Conservation (phyloP, 208 protist genomes). For the Borovskyia barvae region DNA sequence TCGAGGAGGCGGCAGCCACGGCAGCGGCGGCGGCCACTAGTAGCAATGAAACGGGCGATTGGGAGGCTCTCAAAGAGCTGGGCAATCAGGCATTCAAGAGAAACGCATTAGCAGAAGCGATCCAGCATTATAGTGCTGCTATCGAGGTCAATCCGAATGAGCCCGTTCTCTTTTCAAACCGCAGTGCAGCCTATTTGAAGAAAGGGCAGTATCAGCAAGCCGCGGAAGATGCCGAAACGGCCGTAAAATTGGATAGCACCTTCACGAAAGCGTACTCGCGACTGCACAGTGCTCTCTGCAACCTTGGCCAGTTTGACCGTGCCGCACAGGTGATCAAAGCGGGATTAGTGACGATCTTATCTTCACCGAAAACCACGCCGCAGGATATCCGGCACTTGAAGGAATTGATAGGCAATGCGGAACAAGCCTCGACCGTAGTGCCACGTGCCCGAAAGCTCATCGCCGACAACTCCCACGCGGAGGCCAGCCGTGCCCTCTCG, state of each 20-base stretch:
- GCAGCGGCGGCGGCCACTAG: neutral
- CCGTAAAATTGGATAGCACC: slow-evolving; percentile 69
- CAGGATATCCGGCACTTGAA: slow-evolving; percentile 50
- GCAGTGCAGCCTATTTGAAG: slow-evolving; percentile 85
- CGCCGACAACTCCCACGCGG: slow-evolving; percentile 26
- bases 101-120: slow-evolving; percentile 69
- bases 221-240: slow-evolving; percentile 60
- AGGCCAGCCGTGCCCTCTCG: slow-evolving; percentile 32
- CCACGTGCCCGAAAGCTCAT: slow-evolving; percentile 33
- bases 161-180: slow-evolving; percentile 92
- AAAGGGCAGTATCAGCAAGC: slow-evolving; percentile 51
- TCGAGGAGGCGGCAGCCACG: slow-evolving; percentile 12
- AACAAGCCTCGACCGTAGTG: slow-evolving; percentile 43
- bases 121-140: slow-evolving; percentile 82
- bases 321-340: slow-evolving; percentile 36
- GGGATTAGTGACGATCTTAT: slow-evolving; percentile 9
- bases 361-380: slow-evolving; percentile 17
- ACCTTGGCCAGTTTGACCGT: slow-evolving; percentile 63
- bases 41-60: slow-evolving; percentile 14
- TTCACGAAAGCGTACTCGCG: slow-evolving; percentile 89
- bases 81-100: slow-evolving; percentile 91
- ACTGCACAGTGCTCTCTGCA: slow-evolving; percentile 79
- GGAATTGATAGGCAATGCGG: slow-evolving; percentile 42
- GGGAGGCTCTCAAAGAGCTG: slow-evolving; percentile 73
- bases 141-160: slow-evolving; percentile 60